Evolutionary conservation across 768 basidiomycete genomes (phyloP).

Genomic region (Mrakia gelida): DNA sequence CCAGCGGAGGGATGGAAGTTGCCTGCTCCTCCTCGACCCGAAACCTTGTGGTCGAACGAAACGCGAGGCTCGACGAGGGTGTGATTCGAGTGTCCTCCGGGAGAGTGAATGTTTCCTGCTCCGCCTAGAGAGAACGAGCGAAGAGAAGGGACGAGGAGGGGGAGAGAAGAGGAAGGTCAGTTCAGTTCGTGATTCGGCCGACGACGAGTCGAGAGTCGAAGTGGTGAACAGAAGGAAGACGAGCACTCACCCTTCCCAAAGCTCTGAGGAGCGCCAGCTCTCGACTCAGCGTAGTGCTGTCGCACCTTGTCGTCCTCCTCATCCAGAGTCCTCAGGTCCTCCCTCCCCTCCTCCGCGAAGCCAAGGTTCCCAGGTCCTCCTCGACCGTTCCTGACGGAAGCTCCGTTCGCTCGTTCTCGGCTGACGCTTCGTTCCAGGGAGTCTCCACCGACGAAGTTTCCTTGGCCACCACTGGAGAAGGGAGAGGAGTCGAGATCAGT

Average conservation of each 20-base stretch:
- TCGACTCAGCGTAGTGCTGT: not conserved
- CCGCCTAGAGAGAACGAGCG: not conserved
- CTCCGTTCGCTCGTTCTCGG: not conserved
- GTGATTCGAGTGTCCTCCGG: conserved; percentile 4
- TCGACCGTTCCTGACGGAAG: not conserved
- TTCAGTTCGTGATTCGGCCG: no score
- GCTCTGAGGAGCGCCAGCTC: not conserved
- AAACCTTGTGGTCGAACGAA: not conserved
- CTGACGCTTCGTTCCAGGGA: not conserved
- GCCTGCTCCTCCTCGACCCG: conserved; percentile 8
- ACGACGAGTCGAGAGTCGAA: no score
- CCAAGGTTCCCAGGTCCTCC: not conserved
- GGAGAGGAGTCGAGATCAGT: not conserved
- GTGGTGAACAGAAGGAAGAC: no score
- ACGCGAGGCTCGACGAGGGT: not conserved
- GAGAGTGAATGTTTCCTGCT: conserved; percentile 12
- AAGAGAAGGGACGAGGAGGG: not conserved
- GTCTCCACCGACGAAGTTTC: conserved; percentile 11
- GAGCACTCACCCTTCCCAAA: not conserved
- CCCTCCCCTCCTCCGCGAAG: conserved; percentile 1
- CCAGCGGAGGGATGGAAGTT: conserved; percentile 1
- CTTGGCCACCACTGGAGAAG: not conserved
- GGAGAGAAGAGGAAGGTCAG: no score
- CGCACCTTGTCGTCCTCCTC: conserved; percentile 28
- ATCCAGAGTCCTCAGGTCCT: conserved; percentile 12